Conservation (phyloP, 2,329 filamentous ascomycete species). For the Aspergillus calidoustus region DNA sequence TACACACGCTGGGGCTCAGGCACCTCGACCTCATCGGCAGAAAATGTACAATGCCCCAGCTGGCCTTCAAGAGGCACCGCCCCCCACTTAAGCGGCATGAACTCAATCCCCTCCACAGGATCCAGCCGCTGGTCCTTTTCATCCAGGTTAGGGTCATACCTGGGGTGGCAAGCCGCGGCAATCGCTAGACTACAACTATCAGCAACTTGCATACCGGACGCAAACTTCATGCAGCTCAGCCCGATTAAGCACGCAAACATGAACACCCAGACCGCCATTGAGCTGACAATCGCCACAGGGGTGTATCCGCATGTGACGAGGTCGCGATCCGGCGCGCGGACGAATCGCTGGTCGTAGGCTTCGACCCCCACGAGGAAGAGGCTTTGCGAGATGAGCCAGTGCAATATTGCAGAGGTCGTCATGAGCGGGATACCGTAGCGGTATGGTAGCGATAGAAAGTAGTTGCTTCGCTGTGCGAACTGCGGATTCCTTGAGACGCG, state of each 20-base stretch:
- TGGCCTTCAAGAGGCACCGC: neutral
- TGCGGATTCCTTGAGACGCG: too few species aligned
- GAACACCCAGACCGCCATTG: conserved; percentile 15
- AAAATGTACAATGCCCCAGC: neutral
- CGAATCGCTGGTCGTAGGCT: too few species aligned
- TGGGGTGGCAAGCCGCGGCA: neutral
- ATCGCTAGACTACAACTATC: conserved; percentile 6
- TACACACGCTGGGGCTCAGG: neutral
- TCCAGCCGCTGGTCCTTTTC: neutral
- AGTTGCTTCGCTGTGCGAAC: too few species aligned
- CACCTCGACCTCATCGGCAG: neutral
- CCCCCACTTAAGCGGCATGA: neutral
- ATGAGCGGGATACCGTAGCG: too few species aligned
- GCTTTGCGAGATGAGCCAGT: too few species aligned
- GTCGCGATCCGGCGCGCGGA: neutral
- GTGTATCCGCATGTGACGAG: conserved; percentile 13
- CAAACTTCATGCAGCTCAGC: conserved; percentile 17
- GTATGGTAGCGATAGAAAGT: too few species aligned
- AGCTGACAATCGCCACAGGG: conserved; percentile 19
- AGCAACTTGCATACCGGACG: conserved; percentile 1
- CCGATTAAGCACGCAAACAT: conserved; percentile 22
- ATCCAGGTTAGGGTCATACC: neutral
- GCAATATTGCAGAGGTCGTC: too few species aligned
- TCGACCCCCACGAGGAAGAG: too few species aligned
- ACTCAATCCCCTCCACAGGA: neutral